Base-by-base conservation (phyloP, 2,329 filamentous ascomycete species). In the Fusarium sp. region DNA sequence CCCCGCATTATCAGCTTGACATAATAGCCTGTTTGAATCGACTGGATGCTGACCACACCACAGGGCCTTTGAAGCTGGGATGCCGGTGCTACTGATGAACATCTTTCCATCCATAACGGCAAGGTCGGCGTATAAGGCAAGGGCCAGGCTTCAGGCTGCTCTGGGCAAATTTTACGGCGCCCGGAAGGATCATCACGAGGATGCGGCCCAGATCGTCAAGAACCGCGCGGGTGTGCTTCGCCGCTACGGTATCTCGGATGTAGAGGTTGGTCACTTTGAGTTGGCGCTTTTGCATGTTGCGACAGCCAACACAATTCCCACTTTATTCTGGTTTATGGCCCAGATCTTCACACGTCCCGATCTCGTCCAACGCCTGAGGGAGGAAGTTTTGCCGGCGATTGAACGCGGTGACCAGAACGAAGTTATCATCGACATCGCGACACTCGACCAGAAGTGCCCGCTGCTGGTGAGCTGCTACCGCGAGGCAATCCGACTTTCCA, bases 241-340 rank as follows among this genome's bases (percentile, higher is more conserved):
- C 4, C 40, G 13, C 1, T 31, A 70, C 6, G 51, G 47, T 1
- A 55, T 70, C 7, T 18, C 52, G 0, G 28, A 44, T 11, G 15
- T 39, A 3, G 66, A 70, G 12, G 40, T 70, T 1, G 67, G 67
- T 1, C 41, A 58, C 6, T 60, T 70, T 4, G 77, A 79, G 11
- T 66, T 79, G 39, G 78, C 73, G 6, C 64, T 82, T 3, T 43
- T 78, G 3, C 76, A 78, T 34, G 75, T 77, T 7, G 68, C 76
- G 7, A 78, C 78, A 1, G 68, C 77, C 10, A 83, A 84, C 71
- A 78, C 81, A 2, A 78, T 82, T 27, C 80, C 80, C 7, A 80
- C 77, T 9, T 53, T 78, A 4, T 82, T 80, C 63, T 83, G 82
- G 81, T 71, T 78, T 36, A 66, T 83, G 10, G 60, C 73, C 15